Percentiles rank a stretch among this genome's conserved stretches.
Evolutionary conservation across 179 eudicot genomes (phyloP).

Genomic region (Carnegiea gigantea): DNA sequence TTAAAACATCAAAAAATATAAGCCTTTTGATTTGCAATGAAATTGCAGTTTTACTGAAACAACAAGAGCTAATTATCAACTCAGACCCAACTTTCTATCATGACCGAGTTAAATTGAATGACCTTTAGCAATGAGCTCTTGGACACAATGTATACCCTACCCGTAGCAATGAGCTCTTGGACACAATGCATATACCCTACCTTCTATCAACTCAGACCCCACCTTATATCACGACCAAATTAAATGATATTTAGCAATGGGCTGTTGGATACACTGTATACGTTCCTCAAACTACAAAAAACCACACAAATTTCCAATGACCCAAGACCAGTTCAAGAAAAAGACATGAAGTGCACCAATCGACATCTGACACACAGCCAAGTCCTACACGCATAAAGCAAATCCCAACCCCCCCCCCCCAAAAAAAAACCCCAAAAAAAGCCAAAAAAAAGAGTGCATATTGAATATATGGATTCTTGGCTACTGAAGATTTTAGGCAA

Average conservation of each 20-base stretch:
- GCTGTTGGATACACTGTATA: too few species aligned
- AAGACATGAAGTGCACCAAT: slow-evolving; percentile 1
- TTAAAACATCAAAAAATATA: too few species aligned
- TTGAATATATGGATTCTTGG: background rate
- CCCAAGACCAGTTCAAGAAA: background rate
- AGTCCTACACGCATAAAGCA: background rate
- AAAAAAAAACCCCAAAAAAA: background rate
- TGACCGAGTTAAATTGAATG: too few species aligned
- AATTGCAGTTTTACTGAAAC: background rate
- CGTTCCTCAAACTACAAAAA: background rate
- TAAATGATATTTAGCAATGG: background rate
- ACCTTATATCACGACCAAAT: background rate
- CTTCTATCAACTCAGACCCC: background rate
- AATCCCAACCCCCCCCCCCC: background rate
- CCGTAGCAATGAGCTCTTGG: too few species aligned
- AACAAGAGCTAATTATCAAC: background rate
- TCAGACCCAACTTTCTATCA: too few species aligned
- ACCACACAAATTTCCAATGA: background rate
- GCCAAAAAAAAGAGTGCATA: background rate
- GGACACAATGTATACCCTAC: too few species aligned
- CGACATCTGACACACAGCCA: background rate
- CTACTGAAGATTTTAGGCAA: background rate
- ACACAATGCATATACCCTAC: too few species aligned
- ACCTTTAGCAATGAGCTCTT: too few species aligned
- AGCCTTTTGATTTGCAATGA: background rate